A percentile compares a stretch with the other conserved stretches of the same genome.
These are phyloP conservation scores for Solanum tarijense DNA, from an alignment of 257 asterid species.

Conservation along the genomic window DNA sequence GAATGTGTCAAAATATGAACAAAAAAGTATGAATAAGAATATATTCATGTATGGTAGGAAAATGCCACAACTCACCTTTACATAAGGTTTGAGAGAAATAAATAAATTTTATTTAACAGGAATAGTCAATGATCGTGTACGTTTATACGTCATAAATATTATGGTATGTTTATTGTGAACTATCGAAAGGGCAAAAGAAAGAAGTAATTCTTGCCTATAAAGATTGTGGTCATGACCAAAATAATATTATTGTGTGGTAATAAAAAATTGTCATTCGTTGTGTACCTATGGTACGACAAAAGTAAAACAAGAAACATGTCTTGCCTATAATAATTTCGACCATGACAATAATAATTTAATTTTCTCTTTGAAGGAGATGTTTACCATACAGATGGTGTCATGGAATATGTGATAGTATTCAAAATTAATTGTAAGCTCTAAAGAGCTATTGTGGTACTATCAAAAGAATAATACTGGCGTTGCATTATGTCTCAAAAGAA, in stretches of 20 bases:
- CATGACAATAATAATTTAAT: neutral
- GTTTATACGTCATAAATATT: no score
- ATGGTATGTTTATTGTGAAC: neutral
- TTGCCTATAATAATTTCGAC: neutral
- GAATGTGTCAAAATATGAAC: neutral
- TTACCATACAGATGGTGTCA: neutral
- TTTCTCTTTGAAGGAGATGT: neutral
- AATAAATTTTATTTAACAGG: no score
- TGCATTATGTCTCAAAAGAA: neutral
- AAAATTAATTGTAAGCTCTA: neutral
- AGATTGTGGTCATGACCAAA: neutral
- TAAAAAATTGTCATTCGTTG: neutral
- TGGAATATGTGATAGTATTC: neutral
- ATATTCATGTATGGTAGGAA: neutral
- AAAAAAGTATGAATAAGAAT: neutral
- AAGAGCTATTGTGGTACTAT: no score
- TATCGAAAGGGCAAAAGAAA: neutral
- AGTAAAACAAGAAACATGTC: neutral
- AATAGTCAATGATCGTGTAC: no score
- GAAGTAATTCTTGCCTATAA: neutral
- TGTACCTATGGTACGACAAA: neutral
- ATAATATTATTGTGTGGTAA: neutral
- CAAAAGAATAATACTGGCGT: neutral
- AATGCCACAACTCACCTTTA: neutral
- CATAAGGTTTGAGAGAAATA: neutral